Percentiles rank a stretch among this genome's conserved stretches.
Evolutionary conservation across 164 flowering plant species (phyloP).

Genomic region (Warburgia ugandensis): DNA sequence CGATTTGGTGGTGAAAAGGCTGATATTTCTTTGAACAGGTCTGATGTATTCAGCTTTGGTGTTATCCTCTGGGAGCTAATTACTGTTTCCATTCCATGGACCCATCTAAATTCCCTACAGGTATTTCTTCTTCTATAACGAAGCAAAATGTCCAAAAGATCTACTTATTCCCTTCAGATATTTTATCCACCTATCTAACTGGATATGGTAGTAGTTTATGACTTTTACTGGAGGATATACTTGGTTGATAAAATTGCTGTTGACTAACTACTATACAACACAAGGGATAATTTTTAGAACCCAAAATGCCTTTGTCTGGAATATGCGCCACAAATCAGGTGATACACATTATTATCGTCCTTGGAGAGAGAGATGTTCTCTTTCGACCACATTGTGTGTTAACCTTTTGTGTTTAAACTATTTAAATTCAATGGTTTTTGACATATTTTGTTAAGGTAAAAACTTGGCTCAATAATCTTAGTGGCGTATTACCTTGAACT

Average conservation of each 20-base stretch:
- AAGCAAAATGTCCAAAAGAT: background rate
- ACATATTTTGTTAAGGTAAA: too few species aligned
- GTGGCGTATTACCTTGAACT: too few species aligned
- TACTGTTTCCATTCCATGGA: conserved; percentile 76
- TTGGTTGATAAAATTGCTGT: background rate
- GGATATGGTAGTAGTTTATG: background rate
- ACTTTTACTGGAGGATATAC: background rate
- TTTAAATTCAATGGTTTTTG: too few species aligned
- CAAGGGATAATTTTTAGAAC: too few species aligned
- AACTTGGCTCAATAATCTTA: too few species aligned
- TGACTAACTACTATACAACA: background rate
- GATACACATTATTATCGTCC: too few species aligned
- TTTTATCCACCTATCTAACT: background rate
- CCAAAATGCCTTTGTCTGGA: too few species aligned
- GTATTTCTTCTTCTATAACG: conserved; percentile 15
- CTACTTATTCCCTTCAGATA: background rate
- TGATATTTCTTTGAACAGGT: conserved; percentile 45
- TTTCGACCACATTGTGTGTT: too few species aligned
- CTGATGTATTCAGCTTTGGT: conserved; percentile 87
- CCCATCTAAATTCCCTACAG: conserved; percentile 58
- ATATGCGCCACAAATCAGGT: too few species aligned
- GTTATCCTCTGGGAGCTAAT: conserved; percentile 83
- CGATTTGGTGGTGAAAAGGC: too few species aligned
- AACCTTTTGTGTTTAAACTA: too few species aligned
- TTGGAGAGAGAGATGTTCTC: too few species aligned